These are phyloP conservation scores for Tylopilus sp. DNA, from an alignment of 768 basidiomycete species.

Conservation along the genomic window DNA sequence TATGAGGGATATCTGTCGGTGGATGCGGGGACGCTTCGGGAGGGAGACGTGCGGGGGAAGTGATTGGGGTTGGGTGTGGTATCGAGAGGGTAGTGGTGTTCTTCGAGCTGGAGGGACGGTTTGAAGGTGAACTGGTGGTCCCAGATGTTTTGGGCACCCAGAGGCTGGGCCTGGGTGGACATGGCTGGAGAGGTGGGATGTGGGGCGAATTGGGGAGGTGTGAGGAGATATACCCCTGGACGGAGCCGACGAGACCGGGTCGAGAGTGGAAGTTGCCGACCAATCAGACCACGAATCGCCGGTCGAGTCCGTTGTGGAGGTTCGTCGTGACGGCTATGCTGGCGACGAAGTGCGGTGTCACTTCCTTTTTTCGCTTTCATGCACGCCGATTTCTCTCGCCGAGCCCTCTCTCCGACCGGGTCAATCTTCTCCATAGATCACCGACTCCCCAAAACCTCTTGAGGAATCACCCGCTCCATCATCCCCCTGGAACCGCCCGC, in stretches of 20 bases:
- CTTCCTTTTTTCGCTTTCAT: no score
- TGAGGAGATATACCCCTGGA: background rate
- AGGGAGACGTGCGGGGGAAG: conserved; percentile 2
- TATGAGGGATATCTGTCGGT: conserved; percentile 9
- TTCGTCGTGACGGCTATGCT: no score
- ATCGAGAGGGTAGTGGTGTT: conserved; percentile 20
- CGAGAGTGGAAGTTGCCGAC: background rate
- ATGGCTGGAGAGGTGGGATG: conserved; percentile 8
- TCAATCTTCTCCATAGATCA: no score
- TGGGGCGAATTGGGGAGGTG: background rate
- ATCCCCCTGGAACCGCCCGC: no score
- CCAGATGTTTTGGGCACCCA: conserved; percentile 16
- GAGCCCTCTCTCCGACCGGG: no score
- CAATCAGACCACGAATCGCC: background rate
- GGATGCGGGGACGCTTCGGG: conserved; percentile 2
- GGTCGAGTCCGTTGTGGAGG: conserved; percentile 16
- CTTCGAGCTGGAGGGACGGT: conserved; percentile 28
- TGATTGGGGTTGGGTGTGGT: background rate
- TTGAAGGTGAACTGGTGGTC: conserved; percentile 14
- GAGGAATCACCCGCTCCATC: no score
- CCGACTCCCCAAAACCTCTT: no score
- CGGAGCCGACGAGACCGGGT: conserved; percentile 4
- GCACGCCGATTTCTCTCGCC: no score
- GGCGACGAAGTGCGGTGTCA: no score
- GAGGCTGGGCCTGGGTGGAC: conserved; percentile 20